Conservation (phyloP, 768 basidiomycete genomes). For the Trametes meyenii region DNA sequence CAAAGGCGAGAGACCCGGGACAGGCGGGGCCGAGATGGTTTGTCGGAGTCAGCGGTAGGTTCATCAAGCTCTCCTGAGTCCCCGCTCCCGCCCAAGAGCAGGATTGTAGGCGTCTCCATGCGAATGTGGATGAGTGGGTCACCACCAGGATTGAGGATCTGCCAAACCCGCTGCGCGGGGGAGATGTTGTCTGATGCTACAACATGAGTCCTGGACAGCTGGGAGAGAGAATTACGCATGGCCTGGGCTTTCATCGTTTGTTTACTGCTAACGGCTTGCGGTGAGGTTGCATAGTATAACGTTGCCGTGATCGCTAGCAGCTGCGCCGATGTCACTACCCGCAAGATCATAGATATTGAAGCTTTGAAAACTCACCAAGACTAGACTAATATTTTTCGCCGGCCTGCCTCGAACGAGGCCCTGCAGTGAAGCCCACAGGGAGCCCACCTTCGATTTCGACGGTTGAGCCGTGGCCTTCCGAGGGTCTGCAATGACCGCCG, state of each 20-base stretch:
- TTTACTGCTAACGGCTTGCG: conserved; percentile 36
- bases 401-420: conserved; percentile 66
- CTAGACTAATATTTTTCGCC: conserved; percentile 76
- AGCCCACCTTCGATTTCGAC: conserved; percentile 47
- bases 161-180: conserved; percentile 75
- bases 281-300: conserved; percentile 72
- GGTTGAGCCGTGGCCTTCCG: conserved; percentile 20
- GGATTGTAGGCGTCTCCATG: conserved; percentile 76
- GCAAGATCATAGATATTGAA: neutral
- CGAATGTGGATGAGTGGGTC: conserved; percentile 73
- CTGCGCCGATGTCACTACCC: conserved; percentile 39
- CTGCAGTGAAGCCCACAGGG: conserved; percentile 44
- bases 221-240: conserved; percentile 33
- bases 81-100: conserved; percentile 51
- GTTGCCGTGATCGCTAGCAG: conserved; percentile 76
- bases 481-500: conserved; percentile 39
- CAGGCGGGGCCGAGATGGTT: conserved; percentile 20
- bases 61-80: conserved; percentile 7
- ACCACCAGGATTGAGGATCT: conserved; percentile 69
- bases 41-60: conserved; percentile 21
- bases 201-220: conserved; percentile 22
- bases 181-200: conserved; percentile 32
- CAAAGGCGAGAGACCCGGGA: conserved; percentile 42
- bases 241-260: conserved; percentile 25
- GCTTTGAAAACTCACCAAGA: conserved; percentile 56